Evolutionary conservation across 176 grass and related monocot genomes (phyloP), one percentile per base, ranked within the genome.

Genomic region (Rhynchospora tenuis): DNA sequence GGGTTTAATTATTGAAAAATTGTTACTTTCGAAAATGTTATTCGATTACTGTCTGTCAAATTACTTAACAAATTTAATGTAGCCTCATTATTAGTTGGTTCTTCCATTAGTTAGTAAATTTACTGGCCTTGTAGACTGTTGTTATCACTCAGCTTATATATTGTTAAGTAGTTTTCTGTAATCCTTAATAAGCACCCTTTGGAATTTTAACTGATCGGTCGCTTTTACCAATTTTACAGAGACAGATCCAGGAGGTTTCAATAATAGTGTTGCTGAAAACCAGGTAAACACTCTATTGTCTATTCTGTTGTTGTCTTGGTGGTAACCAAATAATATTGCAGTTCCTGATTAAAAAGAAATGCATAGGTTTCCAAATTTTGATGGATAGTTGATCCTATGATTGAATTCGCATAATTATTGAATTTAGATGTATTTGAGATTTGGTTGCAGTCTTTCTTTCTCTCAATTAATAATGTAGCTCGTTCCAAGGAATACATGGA

Each of bases 221-320:
- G 8, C 54, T 54, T 81, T 14, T 14, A 81, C 17, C 57, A 58
- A 29, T 69, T 81, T 78, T 74, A 86, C 87, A 93, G 97, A 99
- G 83, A 93, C 86, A 5, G 91, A 93, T 79, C 91, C 86, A 3
- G 93, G 91, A 9, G 91, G 97, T 85, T 99, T 99, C 85, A 96
- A 99, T 91, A 99, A 99, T 62, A 99, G 91, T 44, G 93, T 96
- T 56, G 89, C 93, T 1, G 89, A 92, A 81, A 93, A 99, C 64
- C 91, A 95, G 91, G 93, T 99, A 56, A 63, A 59, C 28, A 45
- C 19, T 45, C 52, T 14, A 9, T 81, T 83, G 80, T 55, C 20
- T 69, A 46, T 69, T 26, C n/a, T 6, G 44, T 71, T 44, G 10
- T 20, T 88, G n/a, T 29, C 79, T 75, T 24, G n/a, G 29, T 27